These are phyloP conservation scores for Bremia lactucae DNA, from an alignment of 352 stramenopile genomes.

Conservation along the genomic window DNA sequence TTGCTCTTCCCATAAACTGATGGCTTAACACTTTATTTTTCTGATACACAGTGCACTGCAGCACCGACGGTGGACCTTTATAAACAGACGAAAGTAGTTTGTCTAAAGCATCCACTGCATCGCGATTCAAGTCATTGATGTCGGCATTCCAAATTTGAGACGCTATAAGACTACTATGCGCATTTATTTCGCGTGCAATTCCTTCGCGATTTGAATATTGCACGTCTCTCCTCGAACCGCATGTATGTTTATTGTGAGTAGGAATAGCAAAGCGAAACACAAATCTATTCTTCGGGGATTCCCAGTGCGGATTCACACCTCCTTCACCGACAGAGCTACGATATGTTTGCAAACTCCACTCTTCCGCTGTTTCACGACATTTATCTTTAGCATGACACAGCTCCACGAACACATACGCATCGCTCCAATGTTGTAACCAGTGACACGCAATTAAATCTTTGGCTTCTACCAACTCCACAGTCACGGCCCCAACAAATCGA, in stretches of 20 bases:
- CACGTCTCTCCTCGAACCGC: conserved; percentile 4
- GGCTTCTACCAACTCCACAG: conserved; percentile 55
- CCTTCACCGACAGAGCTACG: conserved; percentile 44
- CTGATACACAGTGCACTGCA: conserved; percentile 60
- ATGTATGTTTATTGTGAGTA: conserved; percentile 44
- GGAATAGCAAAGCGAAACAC: conserved; percentile 68
- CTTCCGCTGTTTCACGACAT: conserved; percentile 30
- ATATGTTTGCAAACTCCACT: conserved; percentile 69
- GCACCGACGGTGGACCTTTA: conserved; percentile 40
- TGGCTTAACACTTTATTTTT: conserved; percentile 74
- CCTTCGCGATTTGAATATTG: conserved; percentile 3
- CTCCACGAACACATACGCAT: conserved; percentile 70
- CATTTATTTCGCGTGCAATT: conserved; percentile 4
- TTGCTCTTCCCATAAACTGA: conserved; percentile 59
- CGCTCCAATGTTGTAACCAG: conserved; percentile 54
- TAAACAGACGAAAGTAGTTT: conserved; percentile 53
- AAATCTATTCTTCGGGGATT: conserved; percentile 39
- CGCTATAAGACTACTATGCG: conserved; percentile 5
- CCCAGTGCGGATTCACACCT: conserved; percentile 50
- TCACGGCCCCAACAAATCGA: conserved; percentile 61
- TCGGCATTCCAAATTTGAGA: conserved; percentile 37
- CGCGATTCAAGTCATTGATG: conserved; percentile 18
- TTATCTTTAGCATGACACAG: conserved; percentile 29
- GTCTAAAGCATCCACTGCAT: conserved; percentile 34
- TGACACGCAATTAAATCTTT: conserved; percentile 61